Evolutionary conservation across 1,139 yeast species (phyloP).

Genomic region (Sugiyamaella paludigena): DNA sequence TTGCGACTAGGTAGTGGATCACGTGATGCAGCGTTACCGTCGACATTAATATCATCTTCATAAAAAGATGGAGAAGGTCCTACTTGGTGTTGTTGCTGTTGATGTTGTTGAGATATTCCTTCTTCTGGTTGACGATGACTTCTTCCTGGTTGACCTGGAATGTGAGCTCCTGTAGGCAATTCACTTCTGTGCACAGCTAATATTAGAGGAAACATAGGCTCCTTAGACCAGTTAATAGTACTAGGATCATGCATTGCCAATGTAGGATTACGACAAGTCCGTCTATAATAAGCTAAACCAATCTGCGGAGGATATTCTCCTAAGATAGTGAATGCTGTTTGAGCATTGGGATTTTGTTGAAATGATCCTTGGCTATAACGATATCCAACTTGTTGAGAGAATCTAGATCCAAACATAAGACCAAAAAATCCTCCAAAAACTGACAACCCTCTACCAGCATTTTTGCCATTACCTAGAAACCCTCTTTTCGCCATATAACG

Average conservation of each 20-base stretch:
- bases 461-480: constrained; percentile 16
- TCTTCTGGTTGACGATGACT: constrained; percentile 1
- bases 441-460: constrained; percentile 21
- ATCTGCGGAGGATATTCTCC: constrained; percentile 31
- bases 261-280: constrained; percentile 27
- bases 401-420: constrained; percentile 22
- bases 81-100: not conserved
- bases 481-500: constrained; percentile 20
- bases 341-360: constrained; percentile 20
- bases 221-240: constrained; percentile 31
- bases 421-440: constrained; percentile 25
- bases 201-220: constrained; percentile 32
- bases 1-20: no score
- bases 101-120: not conserved
- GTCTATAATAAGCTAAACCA: constrained; percentile 30
- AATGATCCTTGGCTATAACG: constrained; percentile 19
- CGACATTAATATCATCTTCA: not conserved
- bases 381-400: constrained; percentile 23
- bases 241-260: constrained; percentile 32
- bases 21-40: not conserved
- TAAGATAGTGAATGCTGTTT: constrained; percentile 25
- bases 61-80: no score
- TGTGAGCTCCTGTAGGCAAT: constrained; percentile 2
- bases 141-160: constrained; percentile 5
- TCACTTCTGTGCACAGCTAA: constrained; percentile 23